Percentiles rank a stretch among this genome's conserved stretches.
Evolutionary conservation across 768 basidiomycete genomes (phyloP).

Genomic region (Dendrothele bispora): DNA sequence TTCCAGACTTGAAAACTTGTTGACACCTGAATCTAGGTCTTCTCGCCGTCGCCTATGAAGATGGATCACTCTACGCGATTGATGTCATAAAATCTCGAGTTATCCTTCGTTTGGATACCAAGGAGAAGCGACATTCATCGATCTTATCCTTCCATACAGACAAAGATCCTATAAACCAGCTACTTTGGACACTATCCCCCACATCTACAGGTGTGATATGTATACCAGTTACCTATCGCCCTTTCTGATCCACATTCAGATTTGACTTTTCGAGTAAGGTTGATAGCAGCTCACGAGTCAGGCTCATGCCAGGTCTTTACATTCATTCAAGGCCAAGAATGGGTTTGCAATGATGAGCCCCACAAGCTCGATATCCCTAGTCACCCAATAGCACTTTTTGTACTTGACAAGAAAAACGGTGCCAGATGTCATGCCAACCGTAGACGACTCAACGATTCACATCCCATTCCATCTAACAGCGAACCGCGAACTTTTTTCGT

Average conservation of each 20-base stretch:
- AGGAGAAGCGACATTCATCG: constrained; percentile 36
- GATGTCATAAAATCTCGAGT: constrained; percentile 77
- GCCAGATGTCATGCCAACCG: constrained; percentile 41
- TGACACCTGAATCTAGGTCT: constrained; percentile 51
- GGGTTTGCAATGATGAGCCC: constrained; percentile 33
- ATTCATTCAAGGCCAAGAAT: constrained; percentile 36
- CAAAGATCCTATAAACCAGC: constrained; percentile 43
- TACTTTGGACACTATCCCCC: constrained; percentile 69
- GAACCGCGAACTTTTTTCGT: constrained; percentile 39
- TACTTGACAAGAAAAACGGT: constrained; percentile 58
- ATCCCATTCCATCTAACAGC: constrained; percentile 5
- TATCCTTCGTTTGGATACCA: constrained; percentile 49
- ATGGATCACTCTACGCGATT: constrained; percentile 59
- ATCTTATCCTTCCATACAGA: constrained; percentile 30
- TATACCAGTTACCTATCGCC: neutral
- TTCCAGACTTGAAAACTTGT: neutral
- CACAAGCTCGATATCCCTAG: constrained; percentile 38
- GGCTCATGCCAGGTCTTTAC: constrained; percentile 64
- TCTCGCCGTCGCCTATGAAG: constrained; percentile 66
- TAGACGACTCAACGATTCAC: constrained; percentile 37
- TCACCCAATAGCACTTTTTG: constrained; percentile 47
- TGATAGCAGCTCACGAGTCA: constrained; percentile 60
- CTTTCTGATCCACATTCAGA: neutral
- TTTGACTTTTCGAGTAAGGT: neutral
- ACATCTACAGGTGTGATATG: constrained; percentile 47